Base-by-base conservation (phyloP, 805 yeast species). In the Ogataea ramenticola region DNA sequence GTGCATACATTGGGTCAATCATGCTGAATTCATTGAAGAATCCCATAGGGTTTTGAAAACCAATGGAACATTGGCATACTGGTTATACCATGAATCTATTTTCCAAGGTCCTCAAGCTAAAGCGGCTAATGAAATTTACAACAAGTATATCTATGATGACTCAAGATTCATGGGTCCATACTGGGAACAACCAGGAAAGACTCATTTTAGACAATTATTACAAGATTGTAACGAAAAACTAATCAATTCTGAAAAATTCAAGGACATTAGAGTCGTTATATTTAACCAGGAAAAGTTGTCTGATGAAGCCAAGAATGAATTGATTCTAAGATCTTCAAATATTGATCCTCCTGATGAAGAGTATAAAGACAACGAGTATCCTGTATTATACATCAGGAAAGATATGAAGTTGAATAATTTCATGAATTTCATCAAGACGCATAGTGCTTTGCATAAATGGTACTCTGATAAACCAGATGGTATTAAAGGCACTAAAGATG, bases 171-270 rank as follows among this genome's bases (percentile, higher is more conserved):
- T 83, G 39, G 90, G 90, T 0, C 79, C 80, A 0, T 77, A 77
- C 56, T 90, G 97, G 97, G 85, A 86, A 53, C 84, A 82, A 51
- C 93, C 95, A 0, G 97, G 96, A 0, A 68, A 95, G 40, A 43
- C 56, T 6, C 64, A 74, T 14, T 60, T 90, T 30, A 65, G 80
- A 42, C 49, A 64, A 7, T 55, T 70, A 45, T 69, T 74, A 48
- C 54, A 49, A 15, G 74, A 66, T 11, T 67, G 80, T 5, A 60
- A 63, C 43, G 58, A 54, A 5, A 57, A 66, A 31, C 52, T 73
- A 3, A 79, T 82, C 2, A 24, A 43, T 4, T 66, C 61, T 2
- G 46, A 54, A 9, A 40, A 51, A 15, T 62, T 57, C 46, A 33
- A 36, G 19, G 60, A 61, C 46, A 56, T 70, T 11, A 49, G 56